Percentiles rank a stretch among this genome's conserved stretches.
phyloP scores from a whole-genome alignment of 2,329 filamentous ascomycete species.

The Colletotrichum godetiae region DNA sequence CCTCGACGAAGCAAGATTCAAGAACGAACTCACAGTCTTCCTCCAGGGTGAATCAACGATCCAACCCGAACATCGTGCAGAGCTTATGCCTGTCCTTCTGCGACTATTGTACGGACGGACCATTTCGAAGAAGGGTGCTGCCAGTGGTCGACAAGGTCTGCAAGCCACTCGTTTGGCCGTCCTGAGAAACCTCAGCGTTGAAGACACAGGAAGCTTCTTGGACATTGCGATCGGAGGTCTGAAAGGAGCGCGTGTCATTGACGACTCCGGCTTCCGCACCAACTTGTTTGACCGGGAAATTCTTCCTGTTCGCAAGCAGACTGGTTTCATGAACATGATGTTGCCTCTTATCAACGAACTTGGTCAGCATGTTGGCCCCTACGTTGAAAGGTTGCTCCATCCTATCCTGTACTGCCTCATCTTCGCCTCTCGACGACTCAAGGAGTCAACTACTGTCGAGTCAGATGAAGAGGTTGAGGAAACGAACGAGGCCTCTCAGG shows the following conservation, averaged over 20 bases:
- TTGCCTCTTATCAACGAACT: slow-evolving; percentile 88
- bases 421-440: slow-evolving; percentile 71
- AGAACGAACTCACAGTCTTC: slow-evolving; percentile 92
- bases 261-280: slow-evolving; percentile 59
- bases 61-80: slow-evolving; percentile 75
- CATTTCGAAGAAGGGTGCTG: slow-evolving; percentile 82
- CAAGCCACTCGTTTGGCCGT: slow-evolving; percentile 84
- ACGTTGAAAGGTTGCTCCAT: slow-evolving; percentile 76
- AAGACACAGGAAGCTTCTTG: slow-evolving; percentile 84
- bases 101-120: slow-evolving; percentile 90
- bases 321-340: slow-evolving; percentile 93
- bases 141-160: slow-evolving; percentile 83
- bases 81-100: slow-evolving; percentile 87
- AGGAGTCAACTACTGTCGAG: slow-evolving; percentile 49
- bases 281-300: slow-evolving; percentile 68
- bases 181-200: slow-evolving; percentile 78
- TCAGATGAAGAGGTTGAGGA: slow-evolving; percentile 51
- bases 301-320: slow-evolving; percentile 80
- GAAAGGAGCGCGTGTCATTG: slow-evolving; percentile 68
- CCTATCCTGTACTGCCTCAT: slow-evolving; percentile 86
- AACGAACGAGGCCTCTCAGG: slow-evolving; percentile 55
- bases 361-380: slow-evolving; percentile 77
- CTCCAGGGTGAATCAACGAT: slow-evolving; percentile 81
- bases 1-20: slow-evolving; percentile 90
- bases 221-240: slow-evolving; percentile 83